A percentile compares a stretch with the other conserved stretches of the same genome.
Evolutionary conservation across 768 basidiomycete species (phyloP).

Genomic region (Sutorius australiensis): DNA sequence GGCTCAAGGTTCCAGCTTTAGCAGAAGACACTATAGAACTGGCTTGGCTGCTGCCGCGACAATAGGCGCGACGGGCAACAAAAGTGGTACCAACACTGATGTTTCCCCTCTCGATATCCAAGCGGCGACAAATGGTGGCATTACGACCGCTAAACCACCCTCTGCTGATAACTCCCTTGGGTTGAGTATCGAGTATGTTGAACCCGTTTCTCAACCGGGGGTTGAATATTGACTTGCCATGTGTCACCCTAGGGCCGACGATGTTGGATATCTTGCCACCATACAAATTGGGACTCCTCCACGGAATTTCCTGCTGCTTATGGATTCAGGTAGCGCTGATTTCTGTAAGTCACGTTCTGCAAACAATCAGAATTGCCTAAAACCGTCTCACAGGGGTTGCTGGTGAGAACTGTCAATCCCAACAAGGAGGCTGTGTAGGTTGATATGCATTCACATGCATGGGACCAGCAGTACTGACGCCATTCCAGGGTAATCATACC

Average conservation of each 20-base stretch:
- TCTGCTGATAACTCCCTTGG: constrained; percentile 54
- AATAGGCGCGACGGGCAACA: neutral
- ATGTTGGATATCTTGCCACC: constrained; percentile 56
- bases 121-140: constrained; percentile 32
- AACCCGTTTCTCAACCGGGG: neutral
- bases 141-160: constrained; percentile 43
- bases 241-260: constrained; percentile 37
- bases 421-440: constrained; percentile 41
- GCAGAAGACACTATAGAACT: constrained; percentile 8
- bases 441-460: neutral
- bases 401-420: constrained; percentile 47
- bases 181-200: constrained; percentile 62
- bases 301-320: constrained; percentile 50
- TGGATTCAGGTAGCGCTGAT: constrained; percentile 72
- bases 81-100: constrained; percentile 24
- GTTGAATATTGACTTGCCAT: neutral
- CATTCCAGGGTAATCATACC: constrained; percentile 54
- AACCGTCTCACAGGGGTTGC: constrained; percentile 41
- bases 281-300: constrained; percentile 68
- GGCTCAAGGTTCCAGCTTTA: constrained; percentile 2
- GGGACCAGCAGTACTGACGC: constrained; percentile 17
- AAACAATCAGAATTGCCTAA: neutral
- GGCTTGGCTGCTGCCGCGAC: constrained; percentile 5
- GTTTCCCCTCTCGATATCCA: constrained; percentile 35
- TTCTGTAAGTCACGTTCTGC: constrained; percentile 36